Evolutionary conservation across 495 filamentous ascomycete species (phyloP), one percentile per base, ranked within the genome.

Genomic region (Aspergillus baeticus): DNA sequence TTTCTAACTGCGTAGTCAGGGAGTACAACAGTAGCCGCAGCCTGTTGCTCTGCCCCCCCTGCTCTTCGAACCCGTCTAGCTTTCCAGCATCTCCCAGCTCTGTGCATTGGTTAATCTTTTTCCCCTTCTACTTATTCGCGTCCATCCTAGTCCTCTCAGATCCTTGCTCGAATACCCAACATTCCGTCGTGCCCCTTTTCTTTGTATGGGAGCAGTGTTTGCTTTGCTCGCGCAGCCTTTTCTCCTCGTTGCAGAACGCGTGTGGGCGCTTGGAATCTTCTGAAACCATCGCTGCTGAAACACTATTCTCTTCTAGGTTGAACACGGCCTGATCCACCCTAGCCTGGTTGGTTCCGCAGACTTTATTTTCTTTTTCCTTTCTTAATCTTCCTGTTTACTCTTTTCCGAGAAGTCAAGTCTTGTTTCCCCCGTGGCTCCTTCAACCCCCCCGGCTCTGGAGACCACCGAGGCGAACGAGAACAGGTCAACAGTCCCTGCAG

Each of bases 401-500:
- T 49, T 54, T 35, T 35, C 46, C 36, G 23, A 39, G 43, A 57
- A 35, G 46, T 51, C 52, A 52, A 50, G 50, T 42, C 42, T 45
- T 48, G 29, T 17, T 33, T 55, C 43, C 56, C 52, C 53, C 23
- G 47, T 56, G 58, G 46, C 42, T 60, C 57, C 34, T 39, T 51
- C 47, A 45, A 29, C 46, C 39, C 21, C 39, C 21, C 29, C 33
- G 37, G 45, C 41, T 39, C 33, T 23, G 53, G 59, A 55, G 56
- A 52, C 36, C 45, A 43, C 59, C 45, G 46, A 58, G 39, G 39
- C 35, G 51, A 55, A 50, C 54, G 43, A 51, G 58, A 42, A 50
- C 20, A 39, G 35, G 45, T 58, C 33, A 33, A 67, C 60, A 66
- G 69, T 65, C 64, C 65, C 72, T 75, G 72, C 72, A 70, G 70